These are phyloP conservation scores for Digitaria exilis DNA, from an alignment of 202 grass and related monocot genomes.

Conservation along the genomic window DNA sequence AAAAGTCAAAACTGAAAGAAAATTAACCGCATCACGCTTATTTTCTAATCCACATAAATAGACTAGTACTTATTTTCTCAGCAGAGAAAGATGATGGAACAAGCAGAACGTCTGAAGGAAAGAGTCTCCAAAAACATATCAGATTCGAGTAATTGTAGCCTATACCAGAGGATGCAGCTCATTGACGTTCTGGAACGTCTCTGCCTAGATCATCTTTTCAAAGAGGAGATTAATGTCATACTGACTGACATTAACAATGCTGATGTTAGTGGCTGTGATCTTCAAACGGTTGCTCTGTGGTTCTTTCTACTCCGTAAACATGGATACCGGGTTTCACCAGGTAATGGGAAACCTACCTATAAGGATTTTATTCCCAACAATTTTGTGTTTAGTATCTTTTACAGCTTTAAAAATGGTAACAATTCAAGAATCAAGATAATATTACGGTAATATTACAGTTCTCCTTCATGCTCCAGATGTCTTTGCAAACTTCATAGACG, in stretches of 20 bases:
- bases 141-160: background rate
- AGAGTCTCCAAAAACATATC: background rate
- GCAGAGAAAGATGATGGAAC: background rate
- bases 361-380: no score
- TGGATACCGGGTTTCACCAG: slow-evolving; percentile 18
- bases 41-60: no score
- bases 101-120: background rate
- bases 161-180: background rate
- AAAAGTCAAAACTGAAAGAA: no score
- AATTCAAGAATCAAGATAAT: no score
- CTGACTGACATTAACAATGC: background rate
- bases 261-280: slow-evolving; percentile 3
- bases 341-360: background rate
- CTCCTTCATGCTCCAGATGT: background rate
- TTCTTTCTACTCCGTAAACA: slow-evolving; percentile 32
- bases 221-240: background rate
- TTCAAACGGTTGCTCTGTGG: background rate
- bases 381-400: no score
- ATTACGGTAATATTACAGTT: background rate
- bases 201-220: slow-evolving; percentile 23
- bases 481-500: slow-evolving; percentile 4
- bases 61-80: no score
- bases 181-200: slow-evolving; percentile 14
- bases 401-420: no score
- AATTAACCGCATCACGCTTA: no score